A percentile compares a stretch with the other conserved stretches of the same genome.
Evolutionary conservation across 2,329 filamentous ascomycete genomes (phyloP).

Genomic region (Xylaria arbuscula): DNA sequence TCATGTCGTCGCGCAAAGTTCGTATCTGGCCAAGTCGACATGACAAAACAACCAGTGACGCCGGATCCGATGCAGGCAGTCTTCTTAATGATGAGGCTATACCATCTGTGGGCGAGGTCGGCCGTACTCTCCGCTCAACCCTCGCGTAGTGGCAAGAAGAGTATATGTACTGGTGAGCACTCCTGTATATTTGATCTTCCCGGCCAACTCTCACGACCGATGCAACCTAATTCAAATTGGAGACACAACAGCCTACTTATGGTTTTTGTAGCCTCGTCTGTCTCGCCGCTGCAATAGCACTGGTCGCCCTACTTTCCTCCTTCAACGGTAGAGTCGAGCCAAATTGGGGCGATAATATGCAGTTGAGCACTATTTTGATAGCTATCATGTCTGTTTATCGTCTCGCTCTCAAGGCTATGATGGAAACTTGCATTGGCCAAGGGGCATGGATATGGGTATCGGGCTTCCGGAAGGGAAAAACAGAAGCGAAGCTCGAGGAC

Average conservation of each 20-base stretch:
- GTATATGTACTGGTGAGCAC: slow-evolving; percentile 48
- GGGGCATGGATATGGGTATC: slow-evolving; percentile 56
- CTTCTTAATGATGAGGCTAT: slow-evolving; percentile 34
- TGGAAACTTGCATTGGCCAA: slow-evolving; percentile 53
- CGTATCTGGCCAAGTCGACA: slow-evolving; percentile 25
- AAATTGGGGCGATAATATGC: slow-evolving; percentile 44
- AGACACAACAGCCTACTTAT: no score
- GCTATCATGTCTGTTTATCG: slow-evolving; percentile 54
- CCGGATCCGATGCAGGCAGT: slow-evolving; percentile 31
- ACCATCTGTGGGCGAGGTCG: slow-evolving; percentile 41
- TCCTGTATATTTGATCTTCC: background rate
- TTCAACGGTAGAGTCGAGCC: slow-evolving; percentile 51
- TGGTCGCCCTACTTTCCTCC: slow-evolving; percentile 47
- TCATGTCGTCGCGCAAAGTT: slow-evolving; percentile 20
- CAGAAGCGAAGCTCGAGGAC: slow-evolving; percentile 52
- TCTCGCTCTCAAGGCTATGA: slow-evolving; percentile 51
- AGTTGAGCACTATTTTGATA: slow-evolving; percentile 53
- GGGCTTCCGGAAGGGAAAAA: slow-evolving; percentile 48
- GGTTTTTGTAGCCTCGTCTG: slow-evolving; percentile 41
- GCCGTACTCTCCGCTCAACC: slow-evolving; percentile 43
- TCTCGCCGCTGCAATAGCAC: slow-evolving; percentile 44
- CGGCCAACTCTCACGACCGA: no score
- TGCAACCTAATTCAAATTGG: no score
- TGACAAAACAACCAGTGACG: slow-evolving; percentile 19
- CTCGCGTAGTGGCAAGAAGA: slow-evolving; percentile 54